These are phyloP conservation scores for Gossypium bickii DNA, from an alignment of 345 rosid species.

Conservation along the genomic window DNA sequence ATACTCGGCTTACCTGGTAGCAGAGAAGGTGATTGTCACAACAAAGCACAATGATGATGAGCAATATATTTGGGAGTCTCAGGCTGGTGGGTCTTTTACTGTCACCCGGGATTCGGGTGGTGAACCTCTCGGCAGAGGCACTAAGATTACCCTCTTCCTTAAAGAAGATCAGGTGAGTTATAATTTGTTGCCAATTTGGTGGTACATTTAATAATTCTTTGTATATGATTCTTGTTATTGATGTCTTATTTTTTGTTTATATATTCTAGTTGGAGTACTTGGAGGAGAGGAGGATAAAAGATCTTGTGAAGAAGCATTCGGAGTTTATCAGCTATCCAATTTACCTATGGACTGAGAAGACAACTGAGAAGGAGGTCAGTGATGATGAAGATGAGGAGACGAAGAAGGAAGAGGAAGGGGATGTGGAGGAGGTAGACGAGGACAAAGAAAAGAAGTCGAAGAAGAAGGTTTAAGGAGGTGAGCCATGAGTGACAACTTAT, in stretches of 20 bases:
- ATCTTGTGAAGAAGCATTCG: slow-evolving; percentile 43
- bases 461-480: slow-evolving; percentile 39
- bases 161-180: slow-evolving; percentile 39
- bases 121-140: slow-evolving; percentile 40
- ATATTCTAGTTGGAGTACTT: slow-evolving; percentile 30
- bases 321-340: slow-evolving; percentile 46
- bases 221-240: not conserved
- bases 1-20: slow-evolving; percentile 38
- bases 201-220: not conserved
- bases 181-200: not conserved
- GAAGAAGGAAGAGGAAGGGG: slow-evolving; percentile 36
- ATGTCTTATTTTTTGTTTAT: not conserved
- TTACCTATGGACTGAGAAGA: slow-evolving; percentile 40
- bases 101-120: slow-evolving; percentile 34
- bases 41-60: slow-evolving; percentile 38
- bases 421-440: slow-evolving; percentile 34
- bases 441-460: slow-evolving; percentile 35
- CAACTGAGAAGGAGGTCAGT: slow-evolving; percentile 37
- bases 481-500: slow-evolving; percentile 38
- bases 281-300: slow-evolving; percentile 42
- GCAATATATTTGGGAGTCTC: slow-evolving; percentile 41
- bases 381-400: slow-evolving; percentile 40
- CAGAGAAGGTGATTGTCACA: slow-evolving; percentile 38
- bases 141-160: slow-evolving; percentile 36
- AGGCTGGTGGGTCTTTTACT: slow-evolving; percentile 40